Conservation (phyloP, 768 basidiomycete species). For the Pulveroboletus sp. region DNA sequence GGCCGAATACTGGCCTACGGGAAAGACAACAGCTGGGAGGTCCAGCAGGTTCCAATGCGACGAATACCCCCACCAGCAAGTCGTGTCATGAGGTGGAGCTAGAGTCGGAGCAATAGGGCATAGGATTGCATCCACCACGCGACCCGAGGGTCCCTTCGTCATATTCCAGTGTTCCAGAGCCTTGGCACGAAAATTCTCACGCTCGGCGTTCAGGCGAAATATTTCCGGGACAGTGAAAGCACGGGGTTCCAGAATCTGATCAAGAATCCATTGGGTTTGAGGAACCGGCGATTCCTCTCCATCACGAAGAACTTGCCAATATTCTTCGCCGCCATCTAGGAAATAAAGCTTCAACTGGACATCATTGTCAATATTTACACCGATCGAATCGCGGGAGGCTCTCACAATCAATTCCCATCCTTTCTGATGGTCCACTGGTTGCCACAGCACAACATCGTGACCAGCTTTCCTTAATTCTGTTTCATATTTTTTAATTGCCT, state of each 20-base stretch:
- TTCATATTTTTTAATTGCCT: slow-evolving; percentile 39
- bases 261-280: slow-evolving; percentile 42
- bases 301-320: slow-evolving; percentile 34
- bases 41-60: slow-evolving; percentile 53
- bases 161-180: slow-evolving; percentile 45
- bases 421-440: slow-evolving; percentile 40
- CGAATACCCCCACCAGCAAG: slow-evolving; percentile 48
- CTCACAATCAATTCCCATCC: slow-evolving; percentile 48
- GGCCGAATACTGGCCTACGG: slow-evolving; percentile 37
- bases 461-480: slow-evolving; percentile 41
- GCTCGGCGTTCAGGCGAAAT: slow-evolving; percentile 42
- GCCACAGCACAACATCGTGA: slow-evolving; percentile 50
- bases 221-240: slow-evolving; percentile 40
- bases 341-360: slow-evolving; percentile 44
- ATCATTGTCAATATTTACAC: slow-evolving; percentile 15
- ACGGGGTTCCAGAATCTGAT: slow-evolving; percentile 35
- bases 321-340: slow-evolving; percentile 47
- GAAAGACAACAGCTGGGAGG: slow-evolving; percentile 46
- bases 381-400: neutral
- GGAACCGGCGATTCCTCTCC: slow-evolving; percentile 38
- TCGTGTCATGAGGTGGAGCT: slow-evolving; percentile 46
- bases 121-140: slow-evolving; percentile 46
- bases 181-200: slow-evolving; percentile 39
- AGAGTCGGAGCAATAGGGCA: slow-evolving; percentile 45
- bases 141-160: slow-evolving; percentile 34